Evolutionary conservation across 108 stramenopile genomes (phyloP), one percentile per base, ranked within the genome.

Genomic region (Fragilaria radians): DNA sequence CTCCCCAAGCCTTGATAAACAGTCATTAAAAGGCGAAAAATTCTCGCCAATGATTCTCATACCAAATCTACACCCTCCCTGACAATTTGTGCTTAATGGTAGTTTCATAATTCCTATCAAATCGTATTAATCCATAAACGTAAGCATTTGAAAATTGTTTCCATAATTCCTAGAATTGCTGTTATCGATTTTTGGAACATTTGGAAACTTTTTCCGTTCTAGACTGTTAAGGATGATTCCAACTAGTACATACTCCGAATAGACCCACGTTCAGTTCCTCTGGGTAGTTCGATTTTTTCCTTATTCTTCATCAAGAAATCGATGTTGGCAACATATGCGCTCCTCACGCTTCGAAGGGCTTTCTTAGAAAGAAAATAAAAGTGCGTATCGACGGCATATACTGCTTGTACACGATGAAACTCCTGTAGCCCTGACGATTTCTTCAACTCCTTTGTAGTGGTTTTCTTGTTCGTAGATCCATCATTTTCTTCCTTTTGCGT

Each of bases 301-400:
- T 70, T 54, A 61, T 89, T 89, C 78, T 89, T 89, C 45, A 82
- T 68, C 63, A 81, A 23, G 68, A 72, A 61, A 61, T 79, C 79
- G 53, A 84, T n/a, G 33, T 49, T 62, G 46, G 65, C 55, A 64
- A 82, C 34, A 59, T 74, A 80, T 14, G 33, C 47, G 46, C 66
- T 63, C 46, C 75, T 60, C 30, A 54, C 52, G 29, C 50, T 28
- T 32, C 50, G 51, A 28, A 76, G 63, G 1, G 66, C 63, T 22
- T 28, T 33, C 52, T 65, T 59, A 11, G 78, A 72, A 22, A 68
- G 74, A 59, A 58, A 52, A 66, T 81, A 83, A 36, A 62, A 77
- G 31, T 76, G 45, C 3, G 70, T 64, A 69, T 87, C 86, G 9
- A 78, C 54, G 14, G 74, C 70, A 52, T 71, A 66, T 19, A 87